Base-by-base conservation (phyloP, 768 basidiomycete species). In the Mycena latifolia region DNA sequence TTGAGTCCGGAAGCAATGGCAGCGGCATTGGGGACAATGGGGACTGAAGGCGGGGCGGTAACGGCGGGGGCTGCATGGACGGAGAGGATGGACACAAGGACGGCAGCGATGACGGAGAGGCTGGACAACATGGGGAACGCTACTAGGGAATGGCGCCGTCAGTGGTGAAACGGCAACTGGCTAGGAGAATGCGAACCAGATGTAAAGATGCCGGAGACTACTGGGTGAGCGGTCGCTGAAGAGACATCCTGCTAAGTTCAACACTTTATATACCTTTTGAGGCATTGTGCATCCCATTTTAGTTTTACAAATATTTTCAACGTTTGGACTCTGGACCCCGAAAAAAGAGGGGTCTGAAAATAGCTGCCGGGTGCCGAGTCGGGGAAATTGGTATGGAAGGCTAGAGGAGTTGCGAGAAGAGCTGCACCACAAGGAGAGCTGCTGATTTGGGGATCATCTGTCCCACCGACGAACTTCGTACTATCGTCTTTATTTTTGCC, bases 41-140 rank as follows among this genome's bases (percentile, higher is more conserved):
- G 51, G n/a, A 52, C 51, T 9, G 37, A 12, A 9, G 37, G 10
- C 5, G 37, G 17, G 17, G 15, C 37, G 7, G 37, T 8, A 12
- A 31, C 48, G 29, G 48, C 11, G 51, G 51, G 54, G 1, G 33
- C 33, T 4, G 37, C 54, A 5, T 28, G 37, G 22, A 55, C 41
- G 5, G 37, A 39, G 37, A 41, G 24, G 27, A n/a, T 24, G 25
- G 20, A 15, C n/a, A 24, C 54, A 28, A 43, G 37, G 11, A 39
- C 54, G 24, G 54, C 37, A 29, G 24, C 39, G 27, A 43, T 41
- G 37, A 41, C 3, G 24, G 37, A 39, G 35, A 20, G 18, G 12
- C 6, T 24, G 52, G 35, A 55, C 37, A 43, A 28, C 54, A 55
- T 55, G 12, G 51, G 15, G 31, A 37, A 43, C n/a, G n/a, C 18